Conservation (phyloP, 2,329 filamentous ascomycete species). For the Falciphora oryzae region DNA sequence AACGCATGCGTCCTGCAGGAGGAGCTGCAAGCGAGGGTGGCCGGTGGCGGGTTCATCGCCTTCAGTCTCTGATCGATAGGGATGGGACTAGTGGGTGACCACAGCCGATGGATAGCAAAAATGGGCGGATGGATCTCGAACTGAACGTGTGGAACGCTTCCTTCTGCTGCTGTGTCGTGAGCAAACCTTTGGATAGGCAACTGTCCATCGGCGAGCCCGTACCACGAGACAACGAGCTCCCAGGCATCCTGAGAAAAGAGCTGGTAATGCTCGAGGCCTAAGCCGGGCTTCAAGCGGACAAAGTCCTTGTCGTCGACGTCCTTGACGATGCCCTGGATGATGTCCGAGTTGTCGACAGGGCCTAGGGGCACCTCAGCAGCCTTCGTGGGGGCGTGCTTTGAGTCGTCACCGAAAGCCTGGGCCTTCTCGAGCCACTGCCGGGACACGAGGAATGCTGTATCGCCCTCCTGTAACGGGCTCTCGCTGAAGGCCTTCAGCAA, state of each 20-base stretch:
- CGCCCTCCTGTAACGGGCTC: conserved; percentile 58
- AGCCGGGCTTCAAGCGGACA: conserved; percentile 65
- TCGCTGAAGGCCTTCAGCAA: conserved; percentile 50
- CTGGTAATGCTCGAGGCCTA: conserved; percentile 66
- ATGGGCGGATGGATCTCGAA: conserved; percentile 83
- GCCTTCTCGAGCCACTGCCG: conserved; percentile 72
- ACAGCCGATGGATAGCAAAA: conserved; percentile 77
- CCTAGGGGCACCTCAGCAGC: conserved; percentile 59
- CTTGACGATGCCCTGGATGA: conserved; percentile 58
- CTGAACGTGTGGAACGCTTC: conserved; percentile 58
- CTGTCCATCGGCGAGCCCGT: conserved; percentile 66
- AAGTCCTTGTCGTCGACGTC: conserved; percentile 51
- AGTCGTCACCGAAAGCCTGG: conserved; percentile 56
- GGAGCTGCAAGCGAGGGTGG: conserved; percentile 64
- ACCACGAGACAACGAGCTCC: conserved; percentile 76
- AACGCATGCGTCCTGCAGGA: conserved; percentile 68
- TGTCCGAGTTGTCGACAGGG: conserved; percentile 80
- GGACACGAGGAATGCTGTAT: conserved; percentile 73
- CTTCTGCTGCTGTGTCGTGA: conserved; percentile 65
- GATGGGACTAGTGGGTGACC: conserved; percentile 52
- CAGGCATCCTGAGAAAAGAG: conserved; percentile 75
- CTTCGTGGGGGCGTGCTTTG: conserved; percentile 52
- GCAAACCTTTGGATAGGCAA: conserved; percentile 68
- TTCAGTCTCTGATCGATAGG: conserved; percentile 54
- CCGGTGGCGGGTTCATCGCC: conserved; percentile 54